A percentile compares a stretch with the other conserved stretches of the same genome.
phyloP scores from a whole-genome alignment of 1,284 basidiomycete genomes.

The Malassezia sympodialis region DNA sequence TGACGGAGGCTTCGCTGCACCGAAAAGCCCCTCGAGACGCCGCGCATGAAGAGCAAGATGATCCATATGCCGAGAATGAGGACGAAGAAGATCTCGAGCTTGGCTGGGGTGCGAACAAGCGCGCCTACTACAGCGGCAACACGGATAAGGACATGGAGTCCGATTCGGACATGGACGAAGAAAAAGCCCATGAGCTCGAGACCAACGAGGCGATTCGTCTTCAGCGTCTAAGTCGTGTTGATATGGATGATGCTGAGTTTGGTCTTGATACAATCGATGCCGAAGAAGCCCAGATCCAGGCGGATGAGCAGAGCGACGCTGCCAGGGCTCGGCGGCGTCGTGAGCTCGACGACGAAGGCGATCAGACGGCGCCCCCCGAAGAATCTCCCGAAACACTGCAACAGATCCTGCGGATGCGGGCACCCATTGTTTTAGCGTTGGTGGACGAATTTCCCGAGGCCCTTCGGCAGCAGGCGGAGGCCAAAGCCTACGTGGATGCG shows the following conservation, averaged over 20 bases:
- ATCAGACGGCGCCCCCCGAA: not conserved
- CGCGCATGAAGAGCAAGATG: slow-evolving; percentile 49
- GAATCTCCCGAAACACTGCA: not conserved
- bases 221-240: slow-evolving; percentile 65
- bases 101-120: slow-evolving; percentile 44
- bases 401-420: not conserved
- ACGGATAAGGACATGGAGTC: slow-evolving; percentile 38
- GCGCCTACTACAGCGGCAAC: slow-evolving; percentile 43
- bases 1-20: not conserved
- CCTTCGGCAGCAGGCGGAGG: slow-evolving; percentile 51
- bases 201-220: slow-evolving; percentile 74
- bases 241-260: slow-evolving; percentile 69
- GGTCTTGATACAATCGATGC: slow-evolving; percentile 61
- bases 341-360: slow-evolving; percentile 24
- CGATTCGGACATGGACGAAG: slow-evolving; percentile 49
- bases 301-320: slow-evolving; percentile 26
- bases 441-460: slow-evolving; percentile 53
- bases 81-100: slow-evolving; percentile 52
- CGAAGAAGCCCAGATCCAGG: slow-evolving; percentile 22
- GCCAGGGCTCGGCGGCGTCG: slow-evolving; percentile 27
- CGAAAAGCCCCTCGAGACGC: slow-evolving; percentile 23
- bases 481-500: not conserved
- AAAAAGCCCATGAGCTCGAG: slow-evolving; percentile 56
- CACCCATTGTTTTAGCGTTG: slow-evolving; percentile 49
- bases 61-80: slow-evolving; percentile 56